Base-by-base conservation (phyloP, 805 yeast genomes). In the Yarrowia sp. region DNA sequence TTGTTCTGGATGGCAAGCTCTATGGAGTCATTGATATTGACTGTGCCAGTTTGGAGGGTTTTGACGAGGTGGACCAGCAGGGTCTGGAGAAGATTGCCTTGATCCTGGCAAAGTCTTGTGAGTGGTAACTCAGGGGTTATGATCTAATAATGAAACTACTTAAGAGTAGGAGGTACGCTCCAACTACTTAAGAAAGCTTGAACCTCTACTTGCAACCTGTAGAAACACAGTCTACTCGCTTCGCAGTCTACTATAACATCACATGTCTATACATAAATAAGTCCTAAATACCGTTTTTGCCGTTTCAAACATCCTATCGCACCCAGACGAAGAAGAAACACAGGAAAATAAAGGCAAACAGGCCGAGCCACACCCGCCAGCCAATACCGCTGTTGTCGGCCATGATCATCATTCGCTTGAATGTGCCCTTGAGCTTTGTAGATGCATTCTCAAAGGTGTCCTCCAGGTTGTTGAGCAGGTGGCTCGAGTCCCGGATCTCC, bases 1-100 rank as follows among this genome's bases (percentile, higher is more conserved):
- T 93, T 8, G 74, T 86, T 0, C 74, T 77, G 12, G 78, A 79
- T 2, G 84, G 82, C 2, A 74, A 74, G 15, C 79, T 87, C 0
- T 73, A 85, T 19, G 98, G 95, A 7, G 98, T 94, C 5, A 81
- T 94, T 65, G 98, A 95, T 76, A 83, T 94, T 48, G 99, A 94
- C 77, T 91, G 97, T 76, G 77, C 87, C 68, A 85, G 79, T 11
- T 76, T 79, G 52, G 74, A 82, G 10, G 97, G 94, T 0, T 94
- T 95, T 75, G 88, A 85, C 72, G 85, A 84, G 41, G 74, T 75
- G 1, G 99, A 94, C 74, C 77, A 81, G 71, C 71, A 79, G 63
- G 83, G 80, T 69, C 81, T 94, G 71, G 95, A 90, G 75, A 71
- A 78, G 56, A 79, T 94, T 68, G 91, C 89, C 1, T 71, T 68